Percentiles rank a stretch among this genome's conserved stretches.
Conservation (phyloP, 495 filamentous ascomycete species). For the Penicillium roqueforti region DNA sequence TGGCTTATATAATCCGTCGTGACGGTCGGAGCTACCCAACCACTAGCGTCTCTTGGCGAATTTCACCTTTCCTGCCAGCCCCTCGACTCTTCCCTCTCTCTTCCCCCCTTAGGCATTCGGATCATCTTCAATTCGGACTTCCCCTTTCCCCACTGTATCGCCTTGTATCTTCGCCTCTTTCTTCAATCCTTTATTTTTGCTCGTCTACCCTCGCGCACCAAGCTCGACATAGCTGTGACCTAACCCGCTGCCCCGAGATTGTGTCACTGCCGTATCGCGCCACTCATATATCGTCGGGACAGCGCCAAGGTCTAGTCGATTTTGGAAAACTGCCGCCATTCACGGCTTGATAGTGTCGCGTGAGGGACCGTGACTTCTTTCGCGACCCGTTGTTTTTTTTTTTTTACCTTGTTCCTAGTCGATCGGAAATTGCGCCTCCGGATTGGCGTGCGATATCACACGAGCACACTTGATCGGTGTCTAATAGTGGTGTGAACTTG, state of each 20-base stretch:
- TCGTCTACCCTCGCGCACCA: background rate
- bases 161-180: slow-evolving; percentile 2
- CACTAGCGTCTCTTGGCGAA: slow-evolving; percentile 48
- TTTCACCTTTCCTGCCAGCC: slow-evolving; percentile 46
- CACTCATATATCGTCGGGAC: slow-evolving; percentile 10
- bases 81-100: slow-evolving; percentile 43
- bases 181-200: slow-evolving; percentile 2
- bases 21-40: slow-evolving; percentile 45
- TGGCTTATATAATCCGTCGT: slow-evolving; percentile 31
- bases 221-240: slow-evolving; percentile 2
- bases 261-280: slow-evolving; percentile 2
- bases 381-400: background rate
- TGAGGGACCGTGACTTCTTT: background rate
- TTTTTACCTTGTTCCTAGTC: background rate
- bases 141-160: slow-evolving; percentile 7
- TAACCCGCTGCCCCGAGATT: background rate
- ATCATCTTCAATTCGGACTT: slow-evolving; percentile 19
- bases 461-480: slow-evolving; percentile 6
- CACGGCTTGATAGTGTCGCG: slow-evolving; percentile 9
- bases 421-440: slow-evolving; percentile 1
- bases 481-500: slow-evolving; percentile 3
- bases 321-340: slow-evolving; percentile 1
- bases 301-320: slow-evolving; percentile 6
- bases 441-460: slow-evolving; percentile 1
- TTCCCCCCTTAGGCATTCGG: slow-evolving; percentile 23